phyloP scores from a whole-genome alignment of 345 rosid genomes.

The Hevea brasiliensis region DNA sequence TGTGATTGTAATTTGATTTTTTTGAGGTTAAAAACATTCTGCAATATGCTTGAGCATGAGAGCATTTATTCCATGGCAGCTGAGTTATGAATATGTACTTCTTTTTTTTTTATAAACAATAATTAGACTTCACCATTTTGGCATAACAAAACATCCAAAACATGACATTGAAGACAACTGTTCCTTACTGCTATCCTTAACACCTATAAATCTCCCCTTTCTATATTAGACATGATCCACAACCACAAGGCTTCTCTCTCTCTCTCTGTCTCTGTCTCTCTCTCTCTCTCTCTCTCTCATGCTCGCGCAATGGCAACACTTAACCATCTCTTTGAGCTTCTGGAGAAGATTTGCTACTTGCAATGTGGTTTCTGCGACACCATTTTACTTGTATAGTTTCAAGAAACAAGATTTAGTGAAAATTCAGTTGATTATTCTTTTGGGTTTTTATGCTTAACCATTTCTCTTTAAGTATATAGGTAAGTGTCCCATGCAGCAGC shows the following conservation, averaged over 20 bases:
- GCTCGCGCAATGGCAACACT: slow-evolving; percentile 47
- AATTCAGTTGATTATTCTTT: not conserved
- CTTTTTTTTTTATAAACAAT: not conserved
- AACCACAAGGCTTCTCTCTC: not conserved
- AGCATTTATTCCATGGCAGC: slow-evolving; percentile 7
- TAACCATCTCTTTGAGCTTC: slow-evolving; percentile 65
- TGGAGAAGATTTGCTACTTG: slow-evolving; percentile 94
- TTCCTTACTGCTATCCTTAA: not conserved
- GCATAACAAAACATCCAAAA: slow-evolving; percentile 25
- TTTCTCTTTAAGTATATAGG: slow-evolving; percentile 39
- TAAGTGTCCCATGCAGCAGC: slow-evolving; percentile 88
- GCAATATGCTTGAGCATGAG: not conserved
- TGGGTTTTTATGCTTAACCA: not conserved
- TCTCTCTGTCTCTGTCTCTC: slow-evolving; percentile 9
- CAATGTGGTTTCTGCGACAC: slow-evolving; percentile 94
- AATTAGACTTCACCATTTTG: slow-evolving; percentile 2
- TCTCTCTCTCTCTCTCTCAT: too few relatives aligned
- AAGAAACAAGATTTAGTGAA: too few relatives aligned
- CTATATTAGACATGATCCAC: slow-evolving; percentile 12
- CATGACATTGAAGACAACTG: not conserved
- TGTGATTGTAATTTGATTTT: not conserved
- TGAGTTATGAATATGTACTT: not conserved
- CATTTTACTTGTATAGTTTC: slow-evolving; percentile 65
- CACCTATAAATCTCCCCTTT: slow-evolving; percentile 24
- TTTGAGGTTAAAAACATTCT: not conserved